Evolutionary conservation across 768 basidiomycete species (phyloP).

Genomic region (Galerina sulciceps): DNA sequence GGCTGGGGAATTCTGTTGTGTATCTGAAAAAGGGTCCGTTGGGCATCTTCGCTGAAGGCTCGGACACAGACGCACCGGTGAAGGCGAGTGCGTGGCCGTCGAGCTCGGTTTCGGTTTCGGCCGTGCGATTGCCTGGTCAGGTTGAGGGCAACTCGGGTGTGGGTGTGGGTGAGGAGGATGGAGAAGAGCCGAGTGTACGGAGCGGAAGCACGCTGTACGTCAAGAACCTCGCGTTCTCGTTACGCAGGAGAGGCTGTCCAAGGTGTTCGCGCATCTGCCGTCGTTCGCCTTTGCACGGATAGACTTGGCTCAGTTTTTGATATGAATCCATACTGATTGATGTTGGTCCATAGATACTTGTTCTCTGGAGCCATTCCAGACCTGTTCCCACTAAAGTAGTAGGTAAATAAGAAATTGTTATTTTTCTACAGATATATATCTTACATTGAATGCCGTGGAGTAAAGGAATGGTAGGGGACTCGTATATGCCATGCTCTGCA

Average conservation of each 20-base stretch:
- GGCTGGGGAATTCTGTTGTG: conserved; percentile 86
- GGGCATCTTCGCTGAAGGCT: conserved; percentile 72
- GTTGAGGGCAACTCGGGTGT: conserved; percentile 39
- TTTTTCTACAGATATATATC: too few relatives aligned
- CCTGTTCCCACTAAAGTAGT: too few relatives aligned
- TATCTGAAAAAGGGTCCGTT: conserved; percentile 93
- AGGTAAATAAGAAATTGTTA: too few relatives aligned
- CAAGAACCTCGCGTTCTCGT: conserved; percentile 95
- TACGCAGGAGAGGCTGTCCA: conserved; percentile 69
- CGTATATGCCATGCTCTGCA: too few relatives aligned
- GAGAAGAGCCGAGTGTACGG: too few relatives aligned
- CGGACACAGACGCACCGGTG: conserved; percentile 26
- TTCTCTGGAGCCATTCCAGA: too few relatives aligned
- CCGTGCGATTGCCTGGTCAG: conserved; percentile 16
- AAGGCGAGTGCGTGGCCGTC: background rate
- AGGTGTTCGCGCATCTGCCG: conserved; percentile 74
- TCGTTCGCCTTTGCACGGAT: conserved; percentile 87
- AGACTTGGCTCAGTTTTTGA: too few relatives aligned
- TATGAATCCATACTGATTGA: too few relatives aligned
- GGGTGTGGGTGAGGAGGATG: too few relatives aligned
- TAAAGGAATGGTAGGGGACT: too few relatives aligned
- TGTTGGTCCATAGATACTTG: too few relatives aligned
- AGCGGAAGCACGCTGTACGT: conserved; percentile 87
- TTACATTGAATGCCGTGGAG: too few relatives aligned
- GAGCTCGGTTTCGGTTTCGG: background rate